phyloP scores from a whole-genome alignment of 345 rosid species.

The Mercurialis annua region DNA sequence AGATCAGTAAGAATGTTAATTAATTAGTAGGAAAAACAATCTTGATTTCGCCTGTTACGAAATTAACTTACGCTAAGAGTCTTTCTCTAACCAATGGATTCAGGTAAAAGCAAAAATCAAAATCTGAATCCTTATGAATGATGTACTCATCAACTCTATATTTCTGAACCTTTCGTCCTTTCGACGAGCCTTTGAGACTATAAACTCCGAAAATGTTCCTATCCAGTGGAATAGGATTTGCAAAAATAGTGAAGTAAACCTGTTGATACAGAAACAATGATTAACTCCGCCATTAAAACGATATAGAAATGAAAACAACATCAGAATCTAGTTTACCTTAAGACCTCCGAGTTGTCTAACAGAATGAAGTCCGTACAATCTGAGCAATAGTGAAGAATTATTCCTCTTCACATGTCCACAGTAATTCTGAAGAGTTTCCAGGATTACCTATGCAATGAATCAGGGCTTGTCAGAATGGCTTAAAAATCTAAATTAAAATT shows the following conservation, averaged over 20 bases:
- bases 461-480: not conserved
- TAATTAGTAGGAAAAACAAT: too few relatives aligned
- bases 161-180: slow-evolving; percentile 42
- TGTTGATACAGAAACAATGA: slow-evolving; percentile 19
- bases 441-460: slow-evolving; percentile 34
- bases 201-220: slow-evolving; percentile 35
- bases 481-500: too few relatives aligned
- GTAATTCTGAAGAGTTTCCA: slow-evolving; percentile 47
- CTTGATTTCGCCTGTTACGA: too few relatives aligned
- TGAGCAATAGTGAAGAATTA: slow-evolving; percentile 34
- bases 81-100: slow-evolving; percentile 38
- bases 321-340: slow-evolving; percentile 34
- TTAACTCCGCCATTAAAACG: not conserved
- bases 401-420: slow-evolving; percentile 35
- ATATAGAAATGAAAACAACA: not conserved
- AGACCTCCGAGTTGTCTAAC: slow-evolving; percentile 46
- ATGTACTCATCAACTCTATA: slow-evolving; percentile 38
- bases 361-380: slow-evolving; percentile 50
- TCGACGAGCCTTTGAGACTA: slow-evolving; percentile 58
- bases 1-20: too few relatives aligned
- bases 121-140: slow-evolving; percentile 44
- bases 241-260: slow-evolving; percentile 56
- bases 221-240: slow-evolving; percentile 37
- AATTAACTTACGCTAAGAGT: slow-evolving; percentile 37
- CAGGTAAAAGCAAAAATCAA: slow-evolving; percentile 49